These are phyloP conservation scores for Coniochaeta ligniaria DNA, from an alignment of 2,329 filamentous ascomycete species.

Conservation along the genomic window DNA sequence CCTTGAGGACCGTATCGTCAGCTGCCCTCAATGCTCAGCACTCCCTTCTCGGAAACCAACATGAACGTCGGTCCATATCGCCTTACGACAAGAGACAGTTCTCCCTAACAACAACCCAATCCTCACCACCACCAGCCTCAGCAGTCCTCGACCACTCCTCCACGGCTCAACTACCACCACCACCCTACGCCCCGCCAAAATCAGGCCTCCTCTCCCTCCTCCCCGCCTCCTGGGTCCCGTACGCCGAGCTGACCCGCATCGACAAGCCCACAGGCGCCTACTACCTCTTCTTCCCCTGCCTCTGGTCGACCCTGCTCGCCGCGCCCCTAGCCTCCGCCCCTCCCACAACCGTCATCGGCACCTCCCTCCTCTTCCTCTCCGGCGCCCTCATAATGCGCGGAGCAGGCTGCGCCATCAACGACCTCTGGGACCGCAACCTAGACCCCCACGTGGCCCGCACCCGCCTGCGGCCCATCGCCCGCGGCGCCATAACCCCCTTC, in stretches of 20 bases:
- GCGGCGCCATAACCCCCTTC: slow-evolving; percentile 66
- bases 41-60: neutral
- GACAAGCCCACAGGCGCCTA: slow-evolving; percentile 78
- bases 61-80: neutral
- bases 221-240: slow-evolving; percentile 66
- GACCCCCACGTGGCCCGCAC: slow-evolving; percentile 75
- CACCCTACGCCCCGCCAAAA: slow-evolving; percentile 57
- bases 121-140: slow-evolving; percentile 7
- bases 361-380: slow-evolving; percentile 62
- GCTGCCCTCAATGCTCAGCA: neutral
- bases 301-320: slow-evolving; percentile 77
- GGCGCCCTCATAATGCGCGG: slow-evolving; percentile 82
- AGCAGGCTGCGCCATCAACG: slow-evolving; percentile 83
- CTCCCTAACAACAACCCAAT: slow-evolving; percentile 9
- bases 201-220: slow-evolving; percentile 64
- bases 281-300: slow-evolving; percentile 79
- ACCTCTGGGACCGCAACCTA: slow-evolving; percentile 83
- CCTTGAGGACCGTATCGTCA: neutral
- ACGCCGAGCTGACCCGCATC: slow-evolving; percentile 73
- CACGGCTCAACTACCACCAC: slow-evolving; percentile 4
- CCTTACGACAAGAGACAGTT: slow-evolving; percentile 11
- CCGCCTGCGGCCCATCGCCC: slow-evolving; percentile 70
- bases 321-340: slow-evolving; percentile 59
- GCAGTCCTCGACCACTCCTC: slow-evolving; percentile 9
- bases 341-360: slow-evolving; percentile 55